Conservation (phyloP, 1,284 basidiomycete genomes). For the Schizopora paradoxa region DNA sequence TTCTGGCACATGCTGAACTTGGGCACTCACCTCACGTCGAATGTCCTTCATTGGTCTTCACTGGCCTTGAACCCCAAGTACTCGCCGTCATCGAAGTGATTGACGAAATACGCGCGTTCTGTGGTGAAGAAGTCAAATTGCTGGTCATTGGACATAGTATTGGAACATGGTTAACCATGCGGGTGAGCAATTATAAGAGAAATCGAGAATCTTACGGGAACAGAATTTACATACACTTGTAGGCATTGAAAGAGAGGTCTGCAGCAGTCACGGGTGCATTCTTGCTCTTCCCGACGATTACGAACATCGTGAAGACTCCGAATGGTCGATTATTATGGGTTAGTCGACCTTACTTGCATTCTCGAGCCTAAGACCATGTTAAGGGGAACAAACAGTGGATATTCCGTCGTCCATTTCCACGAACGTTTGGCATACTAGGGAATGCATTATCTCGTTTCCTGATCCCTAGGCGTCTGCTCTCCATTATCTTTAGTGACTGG, state of each 20-base stretch:
- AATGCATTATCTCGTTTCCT: constrained; percentile 22
- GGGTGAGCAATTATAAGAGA: constrained; percentile 32
- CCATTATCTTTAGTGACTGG: constrained; percentile 33
- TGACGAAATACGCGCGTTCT: constrained; percentile 36
- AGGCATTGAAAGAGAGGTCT: constrained; percentile 47
- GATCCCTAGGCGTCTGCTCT: constrained; percentile 30
- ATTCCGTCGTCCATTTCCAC: constrained; percentile 42
- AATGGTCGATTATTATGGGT: constrained; percentile 43
- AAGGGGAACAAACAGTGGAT: constrained; percentile 35
- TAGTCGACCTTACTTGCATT: constrained; percentile 12
- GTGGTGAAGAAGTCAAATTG: constrained; percentile 33
- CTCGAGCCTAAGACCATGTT: background rate
- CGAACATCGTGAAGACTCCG: constrained; percentile 48
- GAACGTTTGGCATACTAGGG: constrained; percentile 21
- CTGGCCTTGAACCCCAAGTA: constrained; percentile 39
- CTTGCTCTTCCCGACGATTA: constrained; percentile 55
- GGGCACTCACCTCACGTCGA: constrained; percentile 23
- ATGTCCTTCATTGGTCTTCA: background rate
- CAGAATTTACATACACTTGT: constrained; percentile 1
- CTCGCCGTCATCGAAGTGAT: constrained; percentile 44
- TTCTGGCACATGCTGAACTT: constrained; percentile 38
- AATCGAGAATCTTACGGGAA: constrained; percentile 2
- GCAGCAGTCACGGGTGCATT: constrained; percentile 36
- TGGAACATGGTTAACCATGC: constrained; percentile 53
- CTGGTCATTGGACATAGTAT: constrained; percentile 56